Base-by-base conservation (phyloP, 495 filamentous ascomycete species). In the Xylaria venustula region DNA sequence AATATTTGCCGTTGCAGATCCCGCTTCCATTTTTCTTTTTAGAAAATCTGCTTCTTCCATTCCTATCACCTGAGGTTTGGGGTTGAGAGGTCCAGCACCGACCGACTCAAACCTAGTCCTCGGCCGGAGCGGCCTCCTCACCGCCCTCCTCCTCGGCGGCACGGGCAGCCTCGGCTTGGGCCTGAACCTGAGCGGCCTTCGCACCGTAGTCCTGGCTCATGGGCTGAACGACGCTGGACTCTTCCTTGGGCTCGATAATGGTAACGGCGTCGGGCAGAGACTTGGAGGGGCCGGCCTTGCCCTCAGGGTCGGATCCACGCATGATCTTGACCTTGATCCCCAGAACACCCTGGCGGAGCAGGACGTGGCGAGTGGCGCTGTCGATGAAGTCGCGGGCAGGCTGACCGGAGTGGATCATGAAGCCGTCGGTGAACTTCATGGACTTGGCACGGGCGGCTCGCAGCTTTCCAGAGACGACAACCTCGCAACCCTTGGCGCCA, bases 251-350 rank as follows among this genome's bases (percentile, higher is more conserved):
- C 86, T 98, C 95, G 80, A 97, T 96, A 82, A 98, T 91, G 73
- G 92, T 97, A 76, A 98, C 94, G 75, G 91, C 90, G 80, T 98
- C 94, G 65, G 94, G 94, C 59, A 98, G 88, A 67, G 92, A 88
- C 85, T 98, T 97, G 79, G 90, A 88, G 64, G 93, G 92, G 66
- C 95, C 95, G 72, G 89, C 85, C 88, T 98, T 98, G 86, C 93
- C 93, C 83, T 98, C 94, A 74, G 95, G 94, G 83, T 98, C 94
- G 73, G 90, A 94, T 73, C 95, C 95, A 78, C 94, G 94, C 94
- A 98, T 98, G 84, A 98, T 98, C 92, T 98, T 98, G 76, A 98
- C 94, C 86, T 98, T 98, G 87, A 98, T 98, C 82, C 94, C 94
- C 60, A 98, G 86, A 66, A 98, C 94, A 88, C 94, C 94, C 84